These are phyloP conservation scores for Bipolaris bicolor DNA, from an alignment of 2,329 filamentous ascomycete species.

Conservation along the genomic window DNA sequence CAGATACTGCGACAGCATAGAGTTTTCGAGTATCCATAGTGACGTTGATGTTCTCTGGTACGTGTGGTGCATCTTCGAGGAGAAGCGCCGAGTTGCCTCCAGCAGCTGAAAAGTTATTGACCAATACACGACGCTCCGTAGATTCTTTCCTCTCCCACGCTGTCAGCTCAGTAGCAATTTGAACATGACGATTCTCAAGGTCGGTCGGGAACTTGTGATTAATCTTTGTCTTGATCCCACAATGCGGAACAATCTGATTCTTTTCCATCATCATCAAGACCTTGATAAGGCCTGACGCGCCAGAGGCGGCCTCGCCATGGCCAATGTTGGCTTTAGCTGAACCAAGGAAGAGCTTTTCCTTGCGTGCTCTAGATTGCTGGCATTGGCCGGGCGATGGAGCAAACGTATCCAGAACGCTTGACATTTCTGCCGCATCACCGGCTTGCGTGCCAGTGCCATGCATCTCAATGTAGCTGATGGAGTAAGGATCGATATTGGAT, in stretches of 20 bases:
- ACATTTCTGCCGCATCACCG: slow-evolving; percentile 30
- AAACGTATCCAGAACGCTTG: slow-evolving; percentile 19
- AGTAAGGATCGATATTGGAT: slow-evolving; percentile 45
- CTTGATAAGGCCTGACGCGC: slow-evolving; percentile 42
- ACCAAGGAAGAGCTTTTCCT: slow-evolving; percentile 20
- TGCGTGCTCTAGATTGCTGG: not conserved
- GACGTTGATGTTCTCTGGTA: not conserved
- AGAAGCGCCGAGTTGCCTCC: slow-evolving; percentile 63
- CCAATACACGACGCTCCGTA: slow-evolving; percentile 55
- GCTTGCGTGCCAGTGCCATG: slow-evolving; percentile 38
- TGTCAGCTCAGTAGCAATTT: slow-evolving; percentile 62
- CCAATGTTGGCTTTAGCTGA: slow-evolving; percentile 31
- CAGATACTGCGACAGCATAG: slow-evolving; percentile 29
- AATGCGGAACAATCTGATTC: slow-evolving; percentile 61
- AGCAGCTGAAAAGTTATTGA: slow-evolving; percentile 58
- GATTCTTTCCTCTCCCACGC: slow-evolving; percentile 41
- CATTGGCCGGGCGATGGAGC: not conserved
- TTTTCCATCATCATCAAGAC: slow-evolving; percentile 45
- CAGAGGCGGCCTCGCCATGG: slow-evolving; percentile 25
- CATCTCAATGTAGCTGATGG: slow-evolving; percentile 33
- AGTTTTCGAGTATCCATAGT: slow-evolving; percentile 20
- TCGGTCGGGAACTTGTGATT: slow-evolving; percentile 66
- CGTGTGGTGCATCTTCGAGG: slow-evolving; percentile 22
- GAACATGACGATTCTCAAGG: slow-evolving; percentile 62
- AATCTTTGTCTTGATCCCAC: slow-evolving; percentile 69